Evolutionary conservation across 208 protist species (phyloP).

Genomic region (Leishmania braziliensis): DNA sequence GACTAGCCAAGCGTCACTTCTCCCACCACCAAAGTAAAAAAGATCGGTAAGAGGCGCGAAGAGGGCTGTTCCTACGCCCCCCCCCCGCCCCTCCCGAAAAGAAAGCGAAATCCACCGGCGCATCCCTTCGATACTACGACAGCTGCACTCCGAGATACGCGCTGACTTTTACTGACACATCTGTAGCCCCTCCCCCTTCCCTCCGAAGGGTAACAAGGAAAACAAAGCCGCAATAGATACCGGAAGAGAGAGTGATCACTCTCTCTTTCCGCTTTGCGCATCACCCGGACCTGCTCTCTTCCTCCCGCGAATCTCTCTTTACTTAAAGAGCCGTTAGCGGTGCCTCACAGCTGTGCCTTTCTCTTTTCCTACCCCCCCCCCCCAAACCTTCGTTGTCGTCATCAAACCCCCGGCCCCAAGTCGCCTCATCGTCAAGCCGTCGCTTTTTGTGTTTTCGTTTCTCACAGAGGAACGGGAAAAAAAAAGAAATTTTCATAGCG

Average conservation of each 20-base stretch:
- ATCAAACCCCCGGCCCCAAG: too few relatives aligned
- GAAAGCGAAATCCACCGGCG: not conserved
- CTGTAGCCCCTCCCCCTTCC: not conserved
- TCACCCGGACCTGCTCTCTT: not conserved
- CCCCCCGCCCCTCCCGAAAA: not conserved
- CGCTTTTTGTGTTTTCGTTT: not conserved
- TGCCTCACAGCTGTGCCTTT: not conserved
- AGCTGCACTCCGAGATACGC: not conserved
- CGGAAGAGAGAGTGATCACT: not conserved
- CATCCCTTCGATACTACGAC: not conserved
- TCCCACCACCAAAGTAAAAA: conserved; percentile 16
- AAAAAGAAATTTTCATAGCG: not conserved
- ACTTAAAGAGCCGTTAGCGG: not conserved
- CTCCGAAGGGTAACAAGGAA: not conserved
- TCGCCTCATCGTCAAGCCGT: not conserved
- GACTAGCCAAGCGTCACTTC: not conserved
- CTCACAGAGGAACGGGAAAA: not conserved
- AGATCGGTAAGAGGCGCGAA: not conserved
- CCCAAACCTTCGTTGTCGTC: not conserved
- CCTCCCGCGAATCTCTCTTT: not conserved
- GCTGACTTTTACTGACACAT: not conserved
- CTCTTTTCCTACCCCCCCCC: not conserved
- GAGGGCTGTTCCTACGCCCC: not conserved
- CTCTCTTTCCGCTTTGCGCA: not conserved
- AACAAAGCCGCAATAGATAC: not conserved